Base-by-base conservation (phyloP, 768 basidiomycete species). In the Baorangia bicolor region DNA sequence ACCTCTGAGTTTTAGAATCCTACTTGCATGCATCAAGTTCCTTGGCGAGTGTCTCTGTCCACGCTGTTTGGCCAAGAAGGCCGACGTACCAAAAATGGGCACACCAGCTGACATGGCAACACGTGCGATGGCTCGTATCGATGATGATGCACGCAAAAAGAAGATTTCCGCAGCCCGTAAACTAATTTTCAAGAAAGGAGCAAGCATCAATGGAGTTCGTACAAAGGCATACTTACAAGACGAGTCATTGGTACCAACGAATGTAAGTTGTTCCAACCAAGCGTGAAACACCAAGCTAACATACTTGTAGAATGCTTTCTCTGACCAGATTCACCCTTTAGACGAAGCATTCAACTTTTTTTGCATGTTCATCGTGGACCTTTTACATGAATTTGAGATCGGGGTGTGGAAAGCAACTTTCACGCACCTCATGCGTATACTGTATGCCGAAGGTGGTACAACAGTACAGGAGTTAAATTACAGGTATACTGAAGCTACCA, bases 221-320 rank as follows among this genome's bases (percentile, higher is more conserved):
- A 20, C 61, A 5, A 37, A 61, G 38, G 30, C 25, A 1, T 10
- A 60, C 1, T 23, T 66, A 9, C 31, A 49, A 14, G 38, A 39
- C 1, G 14, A 58, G 18, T 70, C 62, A 0, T 44, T 51, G 11
- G 60, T 66, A 2, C 59, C 64, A 3, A 64, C 55, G 10, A 6
- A 8, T 6, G 57, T 65, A 31, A 13, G 52, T 28, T 6, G 9
- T n/a, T n/a, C n/a, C n/a, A n/a, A n/a, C n/a, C n/a, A n/a, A n/a
- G n/a, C n/a, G n/a, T n/a, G n/a, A n/a, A n/a, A n/a, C n/a, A n/a
- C n/a, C n/a, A n/a, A n/a, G n/a, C n/a, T n/a, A 31, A 27, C 43
- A 43, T n/a, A n/a, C 14, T 4, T n/a, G 27, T 54, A 78, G 75
- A 78, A 75, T 59, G 68, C 74, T 1, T 78, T 78, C 51, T 68